Evolutionary conservation across 169 alveolate species (phyloP).

Genomic region (Theileria annulata): DNA sequence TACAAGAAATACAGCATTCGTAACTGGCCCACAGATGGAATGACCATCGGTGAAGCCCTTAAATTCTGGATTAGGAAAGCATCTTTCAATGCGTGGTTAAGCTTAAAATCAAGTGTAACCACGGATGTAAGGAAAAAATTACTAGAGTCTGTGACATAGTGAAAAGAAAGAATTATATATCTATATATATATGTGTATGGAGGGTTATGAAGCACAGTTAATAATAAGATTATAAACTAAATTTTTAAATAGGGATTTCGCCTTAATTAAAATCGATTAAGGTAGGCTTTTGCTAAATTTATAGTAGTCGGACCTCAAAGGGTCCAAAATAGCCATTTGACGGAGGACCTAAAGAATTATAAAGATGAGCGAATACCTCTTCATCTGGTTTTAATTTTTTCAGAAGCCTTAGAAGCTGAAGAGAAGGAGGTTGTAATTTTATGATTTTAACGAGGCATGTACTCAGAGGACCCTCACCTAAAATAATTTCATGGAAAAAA

Average conservation of each 20-base stretch:
- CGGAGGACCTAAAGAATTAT: background rate
- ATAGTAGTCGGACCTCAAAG: background rate
- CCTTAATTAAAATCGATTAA: background rate
- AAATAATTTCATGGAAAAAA: too few relatives aligned
- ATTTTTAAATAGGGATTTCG: background rate
- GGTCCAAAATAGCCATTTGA: background rate
- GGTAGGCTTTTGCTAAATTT: background rate
- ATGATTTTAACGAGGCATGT: background rate
- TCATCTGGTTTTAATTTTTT: background rate
- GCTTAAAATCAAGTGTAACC: constrained; percentile 9
- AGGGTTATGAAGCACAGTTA: background rate
- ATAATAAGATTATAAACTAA: constrained; percentile 1
- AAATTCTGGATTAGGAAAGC: constrained; percentile 7
- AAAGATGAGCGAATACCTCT: background rate
- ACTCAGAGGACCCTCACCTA: constrained; percentile 1
- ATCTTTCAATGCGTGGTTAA: background rate
- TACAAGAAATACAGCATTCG: background rate
- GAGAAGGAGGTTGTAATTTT: background rate
- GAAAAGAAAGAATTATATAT: background rate
- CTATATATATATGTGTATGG: background rate
- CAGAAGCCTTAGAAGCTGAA: constrained; percentile 8
- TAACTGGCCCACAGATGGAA: constrained; percentile 13
- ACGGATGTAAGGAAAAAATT: constrained; percentile 1
- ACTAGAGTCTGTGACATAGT: background rate
- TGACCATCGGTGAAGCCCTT: constrained; percentile 3